phyloP scores from a whole-genome alignment of 2,329 filamentous ascomycete genomes.

The Diaporthe sp. region DNA sequence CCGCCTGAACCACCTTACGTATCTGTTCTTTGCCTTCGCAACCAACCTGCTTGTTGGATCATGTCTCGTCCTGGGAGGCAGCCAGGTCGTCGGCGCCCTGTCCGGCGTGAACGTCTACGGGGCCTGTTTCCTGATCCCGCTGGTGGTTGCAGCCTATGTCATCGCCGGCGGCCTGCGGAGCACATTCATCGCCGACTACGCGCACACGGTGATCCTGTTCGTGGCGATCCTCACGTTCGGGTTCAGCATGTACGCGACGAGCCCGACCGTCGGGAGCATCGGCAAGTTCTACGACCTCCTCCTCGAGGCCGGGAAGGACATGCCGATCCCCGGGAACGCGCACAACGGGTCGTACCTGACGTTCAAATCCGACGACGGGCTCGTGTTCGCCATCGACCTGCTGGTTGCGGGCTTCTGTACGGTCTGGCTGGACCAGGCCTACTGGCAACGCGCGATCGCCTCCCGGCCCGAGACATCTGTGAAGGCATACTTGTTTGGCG shows the following conservation, averaged over 20 bases:
- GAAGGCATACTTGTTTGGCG: slow-evolving; percentile 58
- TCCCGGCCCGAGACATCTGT: slow-evolving; percentile 56
- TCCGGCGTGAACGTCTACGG: slow-evolving; percentile 59
- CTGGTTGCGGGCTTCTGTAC: slow-evolving; percentile 54
- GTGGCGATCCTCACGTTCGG: slow-evolving; percentile 55
- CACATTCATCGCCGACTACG: slow-evolving; percentile 59
- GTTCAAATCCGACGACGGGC: slow-evolving; percentile 52
- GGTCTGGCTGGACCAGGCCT: slow-evolving; percentile 58
- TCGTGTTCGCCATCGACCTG: slow-evolving; percentile 55
- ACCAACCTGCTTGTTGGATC: slow-evolving; percentile 59
- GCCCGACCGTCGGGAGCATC: slow-evolving; percentile 49
- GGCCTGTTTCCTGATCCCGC: slow-evolving; percentile 56
- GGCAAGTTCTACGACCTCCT: slow-evolving; percentile 55
- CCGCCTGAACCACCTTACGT: slow-evolving; percentile 53
- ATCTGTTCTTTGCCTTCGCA: slow-evolving; percentile 55
- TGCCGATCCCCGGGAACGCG: slow-evolving; percentile 51
- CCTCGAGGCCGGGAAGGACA: slow-evolving; percentile 48
- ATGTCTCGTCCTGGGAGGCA: slow-evolving; percentile 55
- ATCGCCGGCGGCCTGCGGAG: slow-evolving; percentile 55
- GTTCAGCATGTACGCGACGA: slow-evolving; percentile 53
- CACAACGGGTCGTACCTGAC: slow-evolving; percentile 55
- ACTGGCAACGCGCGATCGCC: slow-evolving; percentile 61
- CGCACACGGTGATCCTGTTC: slow-evolving; percentile 57
- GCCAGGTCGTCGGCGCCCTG: slow-evolving; percentile 55
- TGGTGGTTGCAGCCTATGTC: slow-evolving; percentile 56